phyloP scores from a whole-genome alignment of 495 filamentous ascomycete genomes.

The Pseudotulostoma volvatum region DNA sequence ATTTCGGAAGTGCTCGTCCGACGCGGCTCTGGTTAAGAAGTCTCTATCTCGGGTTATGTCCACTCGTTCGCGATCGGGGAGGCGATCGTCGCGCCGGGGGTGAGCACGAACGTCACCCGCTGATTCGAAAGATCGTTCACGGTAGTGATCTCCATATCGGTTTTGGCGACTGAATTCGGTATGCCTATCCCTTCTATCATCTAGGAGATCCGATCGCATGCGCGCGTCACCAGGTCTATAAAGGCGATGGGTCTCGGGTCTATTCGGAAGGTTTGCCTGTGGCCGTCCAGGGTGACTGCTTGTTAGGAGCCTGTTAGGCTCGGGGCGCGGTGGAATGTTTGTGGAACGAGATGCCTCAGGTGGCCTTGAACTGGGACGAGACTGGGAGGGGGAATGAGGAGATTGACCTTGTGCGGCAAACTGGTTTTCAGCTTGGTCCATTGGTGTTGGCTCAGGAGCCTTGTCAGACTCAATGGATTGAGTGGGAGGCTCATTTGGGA shows the following conservation, averaged over 20 bases:
- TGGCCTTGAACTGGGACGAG: constrained; percentile 14
- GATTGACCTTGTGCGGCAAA: constrained; percentile 3
- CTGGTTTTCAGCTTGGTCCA: constrained; percentile 4
- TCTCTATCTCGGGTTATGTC: constrained; percentile 16
- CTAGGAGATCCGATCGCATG: constrained; percentile 23
- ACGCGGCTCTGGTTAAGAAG: constrained; percentile 15
- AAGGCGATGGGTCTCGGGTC: constrained; percentile 6
- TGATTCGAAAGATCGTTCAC: constrained; percentile 19
- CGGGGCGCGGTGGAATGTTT: constrained; percentile 22
- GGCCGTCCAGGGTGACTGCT: constrained; percentile 12
- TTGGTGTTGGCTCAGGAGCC: constrained; percentile 2
- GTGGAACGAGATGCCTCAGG: constrained; percentile 16
- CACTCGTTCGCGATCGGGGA: constrained; percentile 4
- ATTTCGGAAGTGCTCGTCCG: constrained; percentile 28
- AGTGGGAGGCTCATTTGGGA: background rate
- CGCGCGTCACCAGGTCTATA: constrained; percentile 18
- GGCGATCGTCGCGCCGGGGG: constrained; percentile 15
- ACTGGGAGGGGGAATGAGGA: constrained; percentile 10
- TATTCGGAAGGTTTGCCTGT: constrained; percentile 18
- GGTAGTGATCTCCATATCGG: constrained; percentile 24
- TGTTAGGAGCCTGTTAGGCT: constrained; percentile 15
- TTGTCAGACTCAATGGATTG: constrained; percentile 5
- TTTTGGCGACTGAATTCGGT: constrained; percentile 21
- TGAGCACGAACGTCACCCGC: constrained; percentile 16
- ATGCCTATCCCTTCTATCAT: constrained; percentile 25